Conservation (phyloP, 352 stramenopile genomes). For the Globisporangium viniferum region DNA sequence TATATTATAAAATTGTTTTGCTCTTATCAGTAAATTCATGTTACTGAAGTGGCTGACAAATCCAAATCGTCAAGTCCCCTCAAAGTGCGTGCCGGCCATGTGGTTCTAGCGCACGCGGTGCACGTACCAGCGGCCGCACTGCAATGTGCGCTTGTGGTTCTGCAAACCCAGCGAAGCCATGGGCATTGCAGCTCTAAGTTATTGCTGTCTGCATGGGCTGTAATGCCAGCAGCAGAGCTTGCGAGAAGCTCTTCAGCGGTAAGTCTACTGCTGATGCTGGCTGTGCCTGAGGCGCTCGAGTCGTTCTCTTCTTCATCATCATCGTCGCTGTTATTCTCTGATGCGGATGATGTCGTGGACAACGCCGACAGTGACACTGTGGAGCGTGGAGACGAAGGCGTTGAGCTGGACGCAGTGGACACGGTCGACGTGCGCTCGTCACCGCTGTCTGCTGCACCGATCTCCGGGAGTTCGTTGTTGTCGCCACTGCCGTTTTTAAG, state of each 20-base stretch:
- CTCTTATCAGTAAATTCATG: too few species aligned
- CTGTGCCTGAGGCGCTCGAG: too few species aligned
- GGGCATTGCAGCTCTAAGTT: slow-evolving; percentile 25
- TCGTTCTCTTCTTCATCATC: background rate
- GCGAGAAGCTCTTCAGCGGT: background rate
- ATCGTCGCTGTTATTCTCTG: background rate
- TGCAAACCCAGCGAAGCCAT: slow-evolving; percentile 29
- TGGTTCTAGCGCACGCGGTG: slow-evolving; percentile 78
- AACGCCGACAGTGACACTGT: background rate
- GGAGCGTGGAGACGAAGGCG: background rate
- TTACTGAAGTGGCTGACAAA: too few species aligned
- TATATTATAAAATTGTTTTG: too few species aligned
- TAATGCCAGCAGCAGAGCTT: background rate
- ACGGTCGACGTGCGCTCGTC: background rate
- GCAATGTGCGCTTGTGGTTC: slow-evolving; percentile 25
- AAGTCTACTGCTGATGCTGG: too few species aligned
- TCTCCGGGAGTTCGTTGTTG: slow-evolving; percentile 3
- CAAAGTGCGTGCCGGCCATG: slow-evolving; percentile 56
- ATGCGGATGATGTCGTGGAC: background rate
- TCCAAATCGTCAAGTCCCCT: too few species aligned
- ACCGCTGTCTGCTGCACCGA: slow-evolving; percentile 18
- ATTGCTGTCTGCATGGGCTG: background rate
- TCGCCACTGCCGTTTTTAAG: slow-evolving; percentile 42
- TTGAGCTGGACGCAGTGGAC: background rate
- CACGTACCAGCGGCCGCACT: slow-evolving; percentile 73